phyloP scores from a whole-genome alignment of 2,329 filamentous ascomycete species.

The Dendryphion nanum region DNA sequence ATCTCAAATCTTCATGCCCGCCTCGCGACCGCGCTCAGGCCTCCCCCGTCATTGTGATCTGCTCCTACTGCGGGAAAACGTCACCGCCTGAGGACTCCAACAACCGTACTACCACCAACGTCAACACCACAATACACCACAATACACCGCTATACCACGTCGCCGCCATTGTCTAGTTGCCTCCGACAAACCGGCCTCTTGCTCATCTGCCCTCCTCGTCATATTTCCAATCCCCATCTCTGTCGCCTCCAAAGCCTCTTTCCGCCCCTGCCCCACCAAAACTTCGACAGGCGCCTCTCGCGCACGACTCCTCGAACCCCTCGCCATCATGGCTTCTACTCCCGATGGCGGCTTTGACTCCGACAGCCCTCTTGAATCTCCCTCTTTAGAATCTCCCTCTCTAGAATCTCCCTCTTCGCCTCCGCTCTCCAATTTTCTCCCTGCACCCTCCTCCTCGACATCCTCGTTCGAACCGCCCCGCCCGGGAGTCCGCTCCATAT shows the following conservation, averaged over 20 bases:
- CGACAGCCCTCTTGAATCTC: conserved; percentile 32
- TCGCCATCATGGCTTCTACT: conserved; percentile 29
- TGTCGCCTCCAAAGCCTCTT: no score
- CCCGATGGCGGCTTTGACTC: conserved; percentile 32
- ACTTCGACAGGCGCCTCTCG: background rate
- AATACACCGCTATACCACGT: no score
- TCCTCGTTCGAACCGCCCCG: conserved; percentile 38
- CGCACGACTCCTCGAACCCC: conserved; percentile 2
- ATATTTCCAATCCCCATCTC: no score
- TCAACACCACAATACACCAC: no score
- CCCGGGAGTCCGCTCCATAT: conserved; percentile 59
- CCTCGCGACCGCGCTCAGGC: no score
- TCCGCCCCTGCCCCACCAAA: background rate
- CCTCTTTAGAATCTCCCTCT: conserved; percentile 11
- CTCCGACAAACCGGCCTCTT: no score
- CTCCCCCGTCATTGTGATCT: conserved; percentile 15
- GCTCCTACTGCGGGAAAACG: conserved; percentile 15
- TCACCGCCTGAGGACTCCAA: conserved; percentile 12
- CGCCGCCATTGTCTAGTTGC: no score
- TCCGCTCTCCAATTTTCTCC: conserved; percentile 15
- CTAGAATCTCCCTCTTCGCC: conserved; percentile 22
- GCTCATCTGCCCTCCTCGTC: no score
- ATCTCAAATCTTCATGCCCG: no score
- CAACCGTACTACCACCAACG: conserved; percentile 15
- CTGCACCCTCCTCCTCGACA: conserved; percentile 16